Evolutionary conservation across 2,329 filamentous ascomycete species (phyloP).

Genomic region (Ophiosphaerella narmari): DNA sequence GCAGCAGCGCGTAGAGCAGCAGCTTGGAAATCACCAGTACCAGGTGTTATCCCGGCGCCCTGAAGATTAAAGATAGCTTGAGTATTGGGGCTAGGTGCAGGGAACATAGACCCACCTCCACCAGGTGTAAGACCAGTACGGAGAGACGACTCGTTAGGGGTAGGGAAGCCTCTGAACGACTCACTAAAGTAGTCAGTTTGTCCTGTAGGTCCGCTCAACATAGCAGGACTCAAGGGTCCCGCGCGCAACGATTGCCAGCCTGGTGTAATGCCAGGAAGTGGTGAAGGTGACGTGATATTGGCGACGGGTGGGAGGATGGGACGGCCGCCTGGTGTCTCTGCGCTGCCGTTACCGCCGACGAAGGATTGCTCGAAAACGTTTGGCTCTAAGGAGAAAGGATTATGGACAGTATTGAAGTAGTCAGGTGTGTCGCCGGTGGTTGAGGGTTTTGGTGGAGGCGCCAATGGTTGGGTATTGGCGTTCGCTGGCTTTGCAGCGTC

Average conservation of each 20-base stretch:
- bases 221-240: conserved; percentile 92
- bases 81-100: conserved; percentile 84
- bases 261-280: conserved; percentile 73
- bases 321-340: conserved; percentile 76
- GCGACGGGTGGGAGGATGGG: conserved; percentile 86
- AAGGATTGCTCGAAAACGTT: conserved; percentile 99
- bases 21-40: conserved; percentile 91
- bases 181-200: conserved; percentile 86
- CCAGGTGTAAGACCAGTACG: conserved; percentile 91
- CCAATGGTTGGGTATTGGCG: conserved; percentile 55
- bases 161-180: conserved; percentile 83
- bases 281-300: conserved; percentile 84
- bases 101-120: conserved; percentile 96
- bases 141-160: conserved; percentile 93
- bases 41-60: conserved; percentile 82
- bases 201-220: conserved; percentile 81
- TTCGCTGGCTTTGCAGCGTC: conserved; percentile 39
- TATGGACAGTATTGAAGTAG: conserved; percentile 57
- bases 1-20: conserved; percentile 82
- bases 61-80: conserved; percentile 81
- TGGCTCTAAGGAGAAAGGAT: conserved; percentile 74
- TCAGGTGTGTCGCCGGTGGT: conserved; percentile 52
- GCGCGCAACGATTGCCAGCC: conserved; percentile 91
- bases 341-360: conserved; percentile 49
- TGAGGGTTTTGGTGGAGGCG: conserved; percentile 56